These are phyloP conservation scores for Sicyos edulis DNA, from an alignment of 306 rosid species.

Conservation along the genomic window DNA sequence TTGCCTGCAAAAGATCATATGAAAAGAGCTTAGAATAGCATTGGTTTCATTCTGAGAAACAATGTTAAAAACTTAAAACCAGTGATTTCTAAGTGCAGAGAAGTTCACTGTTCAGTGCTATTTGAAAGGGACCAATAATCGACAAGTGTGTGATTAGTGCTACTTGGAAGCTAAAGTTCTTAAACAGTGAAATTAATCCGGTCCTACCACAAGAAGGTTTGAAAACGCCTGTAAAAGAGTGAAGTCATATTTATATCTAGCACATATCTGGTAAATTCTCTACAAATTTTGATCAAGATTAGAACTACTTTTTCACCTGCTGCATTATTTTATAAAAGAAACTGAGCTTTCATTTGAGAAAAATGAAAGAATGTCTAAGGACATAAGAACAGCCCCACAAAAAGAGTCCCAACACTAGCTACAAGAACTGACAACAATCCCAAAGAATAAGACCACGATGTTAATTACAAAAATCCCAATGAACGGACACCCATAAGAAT, in stretches of 20 bases:
- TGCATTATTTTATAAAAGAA: neutral
- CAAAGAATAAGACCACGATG: too few species aligned
- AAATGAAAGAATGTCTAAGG: too few species aligned
- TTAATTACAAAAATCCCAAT: too few species aligned
- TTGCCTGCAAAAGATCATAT: conserved; percentile 52
- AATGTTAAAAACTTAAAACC: neutral
- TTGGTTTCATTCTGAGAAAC: neutral
- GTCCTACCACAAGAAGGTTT: neutral
- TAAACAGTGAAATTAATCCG: neutral
- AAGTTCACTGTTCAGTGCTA: neutral
- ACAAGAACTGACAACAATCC: too few species aligned
- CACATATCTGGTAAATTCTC: neutral
- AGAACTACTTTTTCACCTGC: neutral
- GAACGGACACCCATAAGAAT: too few species aligned
- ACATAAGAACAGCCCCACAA: too few species aligned
- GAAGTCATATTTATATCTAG: neutral
- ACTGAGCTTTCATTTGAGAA: too few species aligned
- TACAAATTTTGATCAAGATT: neutral
- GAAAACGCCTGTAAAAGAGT: neutral
- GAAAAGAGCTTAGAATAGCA: conserved; percentile 20
- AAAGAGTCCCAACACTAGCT: too few species aligned
- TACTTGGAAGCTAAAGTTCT: neutral
- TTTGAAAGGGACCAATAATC: neutral
- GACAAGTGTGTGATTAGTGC: neutral
- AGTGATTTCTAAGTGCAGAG: neutral